These are phyloP conservation scores for Giardia muris DNA, from an alignment of 208 protist genomes.

Conservation along the genomic window DNA sequence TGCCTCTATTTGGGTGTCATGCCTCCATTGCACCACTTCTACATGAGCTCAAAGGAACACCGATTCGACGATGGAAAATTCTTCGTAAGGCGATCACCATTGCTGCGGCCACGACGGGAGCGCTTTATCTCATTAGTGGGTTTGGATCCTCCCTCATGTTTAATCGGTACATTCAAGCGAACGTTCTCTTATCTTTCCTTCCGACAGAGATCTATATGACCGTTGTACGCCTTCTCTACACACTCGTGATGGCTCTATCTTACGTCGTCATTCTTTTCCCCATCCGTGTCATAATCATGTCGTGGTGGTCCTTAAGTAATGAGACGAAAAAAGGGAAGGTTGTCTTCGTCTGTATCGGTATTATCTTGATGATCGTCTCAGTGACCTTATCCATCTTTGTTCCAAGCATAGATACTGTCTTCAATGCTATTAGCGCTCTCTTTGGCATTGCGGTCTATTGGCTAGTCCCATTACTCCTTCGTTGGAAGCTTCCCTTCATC, in stretches of 20 bases:
- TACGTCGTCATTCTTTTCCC: background rate
- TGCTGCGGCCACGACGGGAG: background rate
- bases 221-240: background rate
- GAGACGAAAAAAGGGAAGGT: background rate
- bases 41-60: background rate
- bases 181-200: background rate
- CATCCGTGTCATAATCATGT: background rate
- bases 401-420: background rate
- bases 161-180: background rate
- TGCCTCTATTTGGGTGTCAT: background rate
- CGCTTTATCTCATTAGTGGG: background rate
- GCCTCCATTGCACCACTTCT: background rate
- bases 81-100: background rate
- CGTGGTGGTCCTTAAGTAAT: background rate
- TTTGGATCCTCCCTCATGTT: background rate
- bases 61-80: background rate
- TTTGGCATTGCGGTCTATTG: background rate
- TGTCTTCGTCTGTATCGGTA: background rate
- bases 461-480: background rate
- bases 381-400: background rate
- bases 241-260: background rate
- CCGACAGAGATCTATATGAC: background rate
- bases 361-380: background rate
- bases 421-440: background rate
- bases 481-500: background rate